A percentile compares a stretch with the other conserved stretches of the same genome.
Evolutionary conservation across 2,329 filamentous ascomycete genomes (phyloP).

Genomic region (Xylaria multiplex): DNA sequence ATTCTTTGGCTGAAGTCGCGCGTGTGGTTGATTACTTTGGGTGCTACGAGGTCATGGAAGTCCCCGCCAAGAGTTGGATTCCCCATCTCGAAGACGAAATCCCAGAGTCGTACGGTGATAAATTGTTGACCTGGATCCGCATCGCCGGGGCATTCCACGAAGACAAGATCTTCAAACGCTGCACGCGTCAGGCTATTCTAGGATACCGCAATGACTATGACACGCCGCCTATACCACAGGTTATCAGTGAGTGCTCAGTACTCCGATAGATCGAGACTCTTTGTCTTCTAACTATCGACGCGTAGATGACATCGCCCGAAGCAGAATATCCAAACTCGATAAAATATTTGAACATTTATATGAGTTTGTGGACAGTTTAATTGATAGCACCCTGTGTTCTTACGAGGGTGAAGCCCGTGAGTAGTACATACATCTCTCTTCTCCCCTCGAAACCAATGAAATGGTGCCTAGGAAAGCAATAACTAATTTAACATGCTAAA

Average conservation of each 20-base stretch:
- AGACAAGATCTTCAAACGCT: background rate
- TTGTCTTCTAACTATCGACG: background rate
- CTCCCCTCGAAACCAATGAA: no score
- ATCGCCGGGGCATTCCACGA: constrained; percentile 8
- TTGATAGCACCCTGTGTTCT: background rate
- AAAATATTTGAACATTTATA: background rate
- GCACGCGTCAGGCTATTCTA: constrained; percentile 7
- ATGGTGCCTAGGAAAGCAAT: background rate
- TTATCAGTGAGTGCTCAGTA: constrained; percentile 2
- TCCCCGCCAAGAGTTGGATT: background rate
- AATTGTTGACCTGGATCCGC: constrained; percentile 16
- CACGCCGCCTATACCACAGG: background rate
- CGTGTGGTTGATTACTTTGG: constrained; percentile 10
- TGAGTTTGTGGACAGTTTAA: background rate
- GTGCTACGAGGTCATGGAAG: constrained; percentile 4
- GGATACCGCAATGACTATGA: background rate
- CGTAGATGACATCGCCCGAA: background rate
- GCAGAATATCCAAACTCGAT: background rate
- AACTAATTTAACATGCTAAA: background rate
- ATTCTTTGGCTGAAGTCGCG: constrained; percentile 9
- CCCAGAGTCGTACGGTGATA: background rate
- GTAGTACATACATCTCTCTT: background rate
- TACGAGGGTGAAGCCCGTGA: background rate
- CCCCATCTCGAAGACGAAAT: background rate
- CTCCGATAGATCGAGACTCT: background rate